phyloP scores from a whole-genome alignment of 2,329 filamentous ascomycete genomes.

The Aphanocladium album region DNA sequence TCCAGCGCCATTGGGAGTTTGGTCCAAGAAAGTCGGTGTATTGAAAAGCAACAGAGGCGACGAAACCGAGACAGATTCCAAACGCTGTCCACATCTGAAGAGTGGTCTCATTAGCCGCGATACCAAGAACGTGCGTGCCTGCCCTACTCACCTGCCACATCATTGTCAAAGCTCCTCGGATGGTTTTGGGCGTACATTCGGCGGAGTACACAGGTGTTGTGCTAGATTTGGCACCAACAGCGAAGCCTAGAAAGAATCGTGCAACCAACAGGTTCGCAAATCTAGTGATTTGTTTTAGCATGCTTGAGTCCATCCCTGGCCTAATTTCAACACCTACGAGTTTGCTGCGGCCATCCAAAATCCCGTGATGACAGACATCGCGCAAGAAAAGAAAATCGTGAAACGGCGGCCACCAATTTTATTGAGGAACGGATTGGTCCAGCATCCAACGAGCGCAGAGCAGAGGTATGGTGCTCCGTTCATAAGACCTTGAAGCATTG shows the following conservation, averaged over 20 bases:
- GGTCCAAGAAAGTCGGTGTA: slow-evolving; percentile 28
- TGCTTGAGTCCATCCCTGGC: not conserved
- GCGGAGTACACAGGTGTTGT: slow-evolving; percentile 26
- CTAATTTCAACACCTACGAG: not conserved
- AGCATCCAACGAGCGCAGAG: slow-evolving; percentile 35
- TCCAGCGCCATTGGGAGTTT: slow-evolving; percentile 25
- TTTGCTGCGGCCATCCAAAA: slow-evolving; percentile 49
- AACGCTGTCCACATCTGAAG: slow-evolving; percentile 29
- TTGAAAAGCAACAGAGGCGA: slow-evolving; percentile 20
- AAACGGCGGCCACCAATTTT: slow-evolving; percentile 58
- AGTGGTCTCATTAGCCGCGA: not conserved
- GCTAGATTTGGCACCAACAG: slow-evolving; percentile 26
- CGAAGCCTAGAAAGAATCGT: slow-evolving; percentile 26
- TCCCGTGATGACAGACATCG: slow-evolving; percentile 44
- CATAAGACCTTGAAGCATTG: slow-evolving; percentile 47
- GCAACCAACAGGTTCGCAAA: slow-evolving; percentile 21
- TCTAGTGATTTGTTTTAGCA: not conserved
- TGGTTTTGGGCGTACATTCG: slow-evolving; percentile 23
- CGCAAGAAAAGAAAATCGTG: slow-evolving; percentile 59
- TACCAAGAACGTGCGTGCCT: not conserved
- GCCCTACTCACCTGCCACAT: slow-evolving; percentile 3
- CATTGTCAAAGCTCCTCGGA: slow-evolving; percentile 8
- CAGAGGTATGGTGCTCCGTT: slow-evolving; percentile 53
- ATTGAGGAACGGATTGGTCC: slow-evolving; percentile 44
- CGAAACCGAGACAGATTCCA: slow-evolving; percentile 35